Evolutionary conservation across 169 alveolate species (phyloP).

Genomic region (Plasmodium adleri): DNA sequence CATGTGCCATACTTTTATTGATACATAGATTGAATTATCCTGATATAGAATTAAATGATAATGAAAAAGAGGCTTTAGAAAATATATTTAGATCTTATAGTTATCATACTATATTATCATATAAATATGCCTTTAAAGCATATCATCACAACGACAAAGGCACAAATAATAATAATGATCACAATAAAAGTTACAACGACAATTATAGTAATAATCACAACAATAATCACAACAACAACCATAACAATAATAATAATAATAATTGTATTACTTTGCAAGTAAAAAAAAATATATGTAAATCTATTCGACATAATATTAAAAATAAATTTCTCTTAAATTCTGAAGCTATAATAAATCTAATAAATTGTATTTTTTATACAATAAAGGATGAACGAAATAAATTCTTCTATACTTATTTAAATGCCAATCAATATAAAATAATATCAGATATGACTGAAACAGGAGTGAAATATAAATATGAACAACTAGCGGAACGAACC

Average conservation of each 20-base stretch:
- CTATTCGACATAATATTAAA: constrained; percentile 35
- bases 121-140: constrained; percentile 29
- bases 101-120: constrained; percentile 18
- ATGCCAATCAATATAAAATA: constrained; percentile 54
- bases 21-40: constrained; percentile 35
- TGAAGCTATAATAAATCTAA: constrained; percentile 47
- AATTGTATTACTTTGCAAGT: background rate
- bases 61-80: constrained; percentile 47
- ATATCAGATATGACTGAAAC: constrained; percentile 69
- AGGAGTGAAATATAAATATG: constrained; percentile 73
- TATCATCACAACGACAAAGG: constrained; percentile 4
- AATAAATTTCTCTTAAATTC: constrained; percentile 36
- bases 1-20: constrained; percentile 35
- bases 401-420: constrained; percentile 30
- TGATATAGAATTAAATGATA: constrained; percentile 23
- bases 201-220: background rate
- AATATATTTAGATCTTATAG: constrained; percentile 24
- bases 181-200: too few relatives aligned
- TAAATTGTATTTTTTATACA: constrained; percentile 43
- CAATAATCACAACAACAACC: background rate
- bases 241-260: background rate
- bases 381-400: constrained; percentile 30
- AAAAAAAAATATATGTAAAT: constrained; percentile 39
- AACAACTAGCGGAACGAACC: constrained; percentile 60
- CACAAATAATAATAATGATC: background rate